Conservation (phyloP, 441 rosid genomes). For the Daphne laureola region DNA sequence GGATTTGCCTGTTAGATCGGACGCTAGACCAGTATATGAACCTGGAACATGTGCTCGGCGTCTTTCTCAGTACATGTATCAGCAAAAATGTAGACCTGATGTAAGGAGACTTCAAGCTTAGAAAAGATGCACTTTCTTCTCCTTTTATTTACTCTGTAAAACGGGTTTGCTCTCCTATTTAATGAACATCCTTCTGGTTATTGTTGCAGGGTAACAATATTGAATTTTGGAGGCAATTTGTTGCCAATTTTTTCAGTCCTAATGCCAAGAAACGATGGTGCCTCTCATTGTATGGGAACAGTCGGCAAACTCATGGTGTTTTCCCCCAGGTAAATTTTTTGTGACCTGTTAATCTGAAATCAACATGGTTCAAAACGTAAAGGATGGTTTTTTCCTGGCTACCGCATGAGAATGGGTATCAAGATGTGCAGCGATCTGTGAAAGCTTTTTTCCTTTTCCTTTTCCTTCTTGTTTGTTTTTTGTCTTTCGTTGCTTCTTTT, state of each 20-base stretch:
- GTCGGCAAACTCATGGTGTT: slow-evolving; percentile 58
- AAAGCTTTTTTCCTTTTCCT: too few species aligned
- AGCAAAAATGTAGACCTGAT: slow-evolving; percentile 31
- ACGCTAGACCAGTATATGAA: slow-evolving; percentile 26
- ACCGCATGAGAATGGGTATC: too few species aligned
- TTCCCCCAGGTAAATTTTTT: slow-evolving; percentile 44
- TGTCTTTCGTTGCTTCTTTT: too few species aligned
- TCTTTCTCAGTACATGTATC: slow-evolving; percentile 29
- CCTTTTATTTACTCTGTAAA: too few species aligned
- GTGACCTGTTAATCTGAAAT: slow-evolving; percentile 4
- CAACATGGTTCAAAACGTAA: neutral
- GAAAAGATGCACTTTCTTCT: neutral
- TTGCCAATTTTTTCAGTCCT: slow-evolving; percentile 50
- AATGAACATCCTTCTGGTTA: neutral
- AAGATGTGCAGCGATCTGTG: too few species aligned
- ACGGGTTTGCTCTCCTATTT: slow-evolving; percentile 4
- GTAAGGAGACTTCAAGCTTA: slow-evolving; percentile 17
- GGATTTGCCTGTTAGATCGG: slow-evolving; percentile 25
- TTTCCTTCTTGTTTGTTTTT: too few species aligned
- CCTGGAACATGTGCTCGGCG: slow-evolving; percentile 37
- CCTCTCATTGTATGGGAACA: slow-evolving; percentile 51
- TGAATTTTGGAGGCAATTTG: slow-evolving; percentile 58
- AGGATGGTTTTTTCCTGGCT: neutral
- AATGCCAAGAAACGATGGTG: slow-evolving; percentile 61
- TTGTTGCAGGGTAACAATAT: slow-evolving; percentile 47